Base-by-base conservation (phyloP, 2,329 filamentous ascomycete species). In the Pseudogymnoascus sp. region DNA sequence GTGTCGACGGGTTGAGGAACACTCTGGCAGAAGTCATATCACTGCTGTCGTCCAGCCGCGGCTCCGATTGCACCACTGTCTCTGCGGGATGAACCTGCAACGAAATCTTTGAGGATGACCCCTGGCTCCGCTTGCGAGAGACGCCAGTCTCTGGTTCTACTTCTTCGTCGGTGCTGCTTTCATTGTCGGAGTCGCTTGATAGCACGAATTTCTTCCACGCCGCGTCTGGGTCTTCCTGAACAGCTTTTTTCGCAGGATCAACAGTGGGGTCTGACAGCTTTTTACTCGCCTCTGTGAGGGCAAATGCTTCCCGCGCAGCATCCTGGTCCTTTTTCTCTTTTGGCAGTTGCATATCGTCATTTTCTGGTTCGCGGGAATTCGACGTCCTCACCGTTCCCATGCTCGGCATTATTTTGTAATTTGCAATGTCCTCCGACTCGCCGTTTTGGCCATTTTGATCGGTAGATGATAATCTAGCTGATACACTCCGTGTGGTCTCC, bases 121-220 rank as follows among this genome's bases (percentile, higher is more conserved):
- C 7, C 47, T 18, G 28, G 5, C 18, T 33, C 9, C 16, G 9
- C 25, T 33, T 54, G 9, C 14, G n/a, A 54, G 16, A 54, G 6
- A 14, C 16, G 14, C 28, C 25, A 28, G 25, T 54, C n/a, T 18
- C 14, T 33, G 28, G 33, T 54, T 35, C 11, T 20, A 4, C 47
- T 18, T 20, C 47, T 2, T 18, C 14, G 5, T 20, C n/a, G 6
- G 28, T 33, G 47, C 47, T 35, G 7, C 8, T 33, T 14, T 33
- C 47, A 20, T 54, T 16, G 25, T 67, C 63, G 43, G 61, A 59
- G 18, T 62, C 61, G 47, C 64, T 67, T 50, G 65, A 66, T 61
- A 70, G 69, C 20, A 70, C 67, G 58, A 70, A 69, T 36, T 65
- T 67, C 57, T 62, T 70, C 70, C 69, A 71, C 25, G 65, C 30